These are phyloP conservation scores for Sporothrix schenckii DNA, from an alignment of 2,329 filamentous ascomycete genomes.

Conservation along the genomic window DNA sequence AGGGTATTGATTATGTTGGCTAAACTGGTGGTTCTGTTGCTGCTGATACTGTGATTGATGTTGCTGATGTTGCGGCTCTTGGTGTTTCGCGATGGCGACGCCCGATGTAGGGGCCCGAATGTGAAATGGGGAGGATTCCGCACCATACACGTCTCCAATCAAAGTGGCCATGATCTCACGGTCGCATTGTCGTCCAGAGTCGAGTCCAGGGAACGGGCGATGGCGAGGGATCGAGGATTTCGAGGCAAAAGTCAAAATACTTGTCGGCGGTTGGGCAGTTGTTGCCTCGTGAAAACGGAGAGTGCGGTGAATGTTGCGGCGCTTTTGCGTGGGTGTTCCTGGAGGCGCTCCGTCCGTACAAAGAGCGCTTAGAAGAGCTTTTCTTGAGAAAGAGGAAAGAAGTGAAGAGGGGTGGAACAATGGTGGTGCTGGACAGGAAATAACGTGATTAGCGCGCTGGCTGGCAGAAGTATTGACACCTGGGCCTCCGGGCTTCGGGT, in stretches of 20 bases:
- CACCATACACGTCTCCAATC: slow-evolving; percentile 68
- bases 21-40: slow-evolving; percentile 43
- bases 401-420: slow-evolving; percentile 3
- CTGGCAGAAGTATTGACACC: slow-evolving; percentile 25
- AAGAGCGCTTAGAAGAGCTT: slow-evolving; percentile 20
- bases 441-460: slow-evolving; percentile 36
- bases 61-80: slow-evolving; percentile 48
- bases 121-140: slow-evolving; percentile 71
- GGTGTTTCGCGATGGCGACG: slow-evolving; percentile 42
- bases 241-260: not conserved
- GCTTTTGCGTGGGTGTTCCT: slow-evolving; percentile 1
- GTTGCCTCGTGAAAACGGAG: not conserved
- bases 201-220: slow-evolving; percentile 9
- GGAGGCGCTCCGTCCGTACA: slow-evolving; percentile 8
- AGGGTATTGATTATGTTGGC: slow-evolving; percentile 41
- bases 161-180: slow-evolving; percentile 63
- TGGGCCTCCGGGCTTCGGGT: slow-evolving; percentile 13
- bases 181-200: not conserved
- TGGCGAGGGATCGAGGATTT: not conserved
- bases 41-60: slow-evolving; percentile 51
- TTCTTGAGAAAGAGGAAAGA: slow-evolving; percentile 4
- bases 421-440: slow-evolving; percentile 3
- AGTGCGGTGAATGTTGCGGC: not conserved
- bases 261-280: not conserved
- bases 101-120: slow-evolving; percentile 48